Percentiles rank a stretch among this genome's conserved stretches.
phyloP scores from a whole-genome alignment of 345 rosid species.

The Gynandropsis gynandra region DNA sequence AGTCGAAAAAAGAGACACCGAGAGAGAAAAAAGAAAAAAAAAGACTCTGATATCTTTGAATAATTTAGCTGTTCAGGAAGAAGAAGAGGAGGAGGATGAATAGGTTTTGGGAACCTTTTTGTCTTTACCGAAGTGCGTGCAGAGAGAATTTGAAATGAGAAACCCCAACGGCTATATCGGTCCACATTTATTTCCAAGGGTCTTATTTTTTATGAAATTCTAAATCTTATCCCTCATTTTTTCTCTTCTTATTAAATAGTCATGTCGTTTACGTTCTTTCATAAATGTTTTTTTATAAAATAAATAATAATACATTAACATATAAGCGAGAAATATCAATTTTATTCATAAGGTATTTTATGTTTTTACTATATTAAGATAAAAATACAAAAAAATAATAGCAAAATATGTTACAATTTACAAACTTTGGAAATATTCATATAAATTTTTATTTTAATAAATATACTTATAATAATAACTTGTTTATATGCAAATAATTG shows the following conservation, averaged over 20 bases:
- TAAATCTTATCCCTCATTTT: conserved; percentile 1
- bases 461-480: no score
- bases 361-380: no score
- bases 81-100: neutral
- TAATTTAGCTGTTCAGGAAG: conserved; percentile 2
- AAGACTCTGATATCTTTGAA: conserved; percentile 7
- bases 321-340: no score
- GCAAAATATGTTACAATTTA: no score
- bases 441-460: no score
- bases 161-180: conserved; percentile 28
- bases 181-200: conserved; percentile 19
- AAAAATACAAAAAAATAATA: no score
- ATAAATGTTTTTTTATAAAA: no score
- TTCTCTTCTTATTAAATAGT: neutral
- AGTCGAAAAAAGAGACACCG: neutral
- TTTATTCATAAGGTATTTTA: no score
- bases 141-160: conserved; percentile 23
- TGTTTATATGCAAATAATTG: no score
- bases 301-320: no score
- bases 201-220: conserved; percentile 7
- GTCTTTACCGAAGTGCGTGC: conserved; percentile 28
- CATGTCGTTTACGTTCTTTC: no score
- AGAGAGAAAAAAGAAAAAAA: conserved; percentile 15
- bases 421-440: no score
- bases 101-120: conserved; percentile 20